Base-by-base conservation (phyloP, 495 filamentous ascomycete species). In the Penicillium canariense region DNA sequence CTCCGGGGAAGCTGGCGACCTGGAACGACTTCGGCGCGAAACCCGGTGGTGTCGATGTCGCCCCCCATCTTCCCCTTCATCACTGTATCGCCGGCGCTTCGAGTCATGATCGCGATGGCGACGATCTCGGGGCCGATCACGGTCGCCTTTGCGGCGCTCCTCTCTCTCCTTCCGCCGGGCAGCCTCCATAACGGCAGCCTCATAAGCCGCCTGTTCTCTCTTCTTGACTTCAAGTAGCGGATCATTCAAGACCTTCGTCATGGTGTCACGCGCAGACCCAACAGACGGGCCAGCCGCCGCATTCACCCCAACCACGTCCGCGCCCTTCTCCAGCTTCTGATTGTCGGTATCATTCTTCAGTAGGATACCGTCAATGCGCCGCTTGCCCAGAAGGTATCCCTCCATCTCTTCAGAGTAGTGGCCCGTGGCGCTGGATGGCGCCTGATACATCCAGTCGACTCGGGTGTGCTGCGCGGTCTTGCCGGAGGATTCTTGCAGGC, bases 371-470 rank as follows among this genome's bases (percentile, higher is more conserved):
- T 96, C 92, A 62, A 98, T 89, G 9, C 94, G 81, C 42, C 94
- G 77, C 73, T 96, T 97, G 11, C 94, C 94, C 14, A 98, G 79
- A 6, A 98, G 71, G 65, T 96, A 97, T 7, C 88, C 90, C 61
- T 98, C 94, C 81, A 88, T 91, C 70, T 97, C 95, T 67, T 96
- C 92, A 0, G 86, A 87, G 52, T 90, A 90, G 43, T 91, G 89
- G 18, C 79, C 81, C 59, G 87, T 85, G 23, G 88, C 90, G 58
- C 82, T 85, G 31, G 87, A 86, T 8, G 94, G 91, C 1, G 91
- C 94, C 59, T 84, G 78, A 72, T 98, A 98, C 90, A 98, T 96
- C 89, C 95, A 98, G 62, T 98, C 93, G 17, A 98, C 94, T 11
- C 90, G 83, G 56, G 90, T 84, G 2, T 84, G 66, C 30, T 83